Base-by-base conservation (phyloP, 2,329 filamentous ascomycete genomes). In the Fusarium pininemorale region DNA sequence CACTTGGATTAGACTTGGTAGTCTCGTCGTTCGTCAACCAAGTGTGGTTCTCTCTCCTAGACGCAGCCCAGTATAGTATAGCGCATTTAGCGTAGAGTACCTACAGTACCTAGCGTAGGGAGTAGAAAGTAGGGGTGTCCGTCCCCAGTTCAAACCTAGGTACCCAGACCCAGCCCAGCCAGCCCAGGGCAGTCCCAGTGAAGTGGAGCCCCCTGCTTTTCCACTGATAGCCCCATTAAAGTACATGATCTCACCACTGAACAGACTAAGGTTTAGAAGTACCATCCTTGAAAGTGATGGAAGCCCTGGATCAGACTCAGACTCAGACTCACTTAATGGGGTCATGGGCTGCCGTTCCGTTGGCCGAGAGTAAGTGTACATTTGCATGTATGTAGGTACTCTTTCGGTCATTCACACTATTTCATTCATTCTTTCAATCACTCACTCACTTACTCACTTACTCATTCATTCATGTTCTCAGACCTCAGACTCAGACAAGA, bases 291-390 rank as follows among this genome's bases (percentile, higher is more conserved):
- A 35, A 47, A 24, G 62, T 39, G 44, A 35, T 16, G 32, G 32
- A 72, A 59, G 69, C 41, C 58, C 66, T 72, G 69, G 63, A 72
- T 57, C 56, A 50, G 63, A 64, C 68, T 61, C 39, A 48, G 16
- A 14, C 24, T 47, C 44, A 48, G 45, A 47, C 45, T 30, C 30
- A 35, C 65, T 71, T 41, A 45, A 73, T 73, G 70, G 68, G 62
- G 56, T 55, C 60, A 74, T 73, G 70, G 66, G 60, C 66, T 70
- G 45, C 56, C 53, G 57, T 77, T 75, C 76, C 70, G 76, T 78
- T 79, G 77, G 76, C 74, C 74, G 71, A 75, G 73, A 66, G 73
- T 30, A 18, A 51, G 16, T 24, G 30, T 20, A 51, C 48, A 51
- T 35, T 51, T 30, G 14, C 14, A n/a, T 41, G 37, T 18, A 20